These are phyloP conservation scores for Cutaneotrichosporon sp. DNA, from an alignment of 1,284 basidiomycete species.

Conservation along the genomic window DNA sequence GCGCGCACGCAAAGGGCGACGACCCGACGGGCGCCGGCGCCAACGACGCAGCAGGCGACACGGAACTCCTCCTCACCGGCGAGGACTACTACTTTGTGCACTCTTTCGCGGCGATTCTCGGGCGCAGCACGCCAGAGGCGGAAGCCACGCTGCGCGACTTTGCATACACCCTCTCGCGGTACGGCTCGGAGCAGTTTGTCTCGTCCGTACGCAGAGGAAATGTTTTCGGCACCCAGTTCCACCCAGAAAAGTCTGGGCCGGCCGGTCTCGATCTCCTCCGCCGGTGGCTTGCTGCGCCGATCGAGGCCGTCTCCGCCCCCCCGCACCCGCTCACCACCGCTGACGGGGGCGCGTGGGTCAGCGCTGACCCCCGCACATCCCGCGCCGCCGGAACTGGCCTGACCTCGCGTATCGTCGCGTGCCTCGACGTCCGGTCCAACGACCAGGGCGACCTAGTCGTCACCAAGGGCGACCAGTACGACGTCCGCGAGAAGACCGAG, in stretches of 20 bases:
- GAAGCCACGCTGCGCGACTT: slow-evolving; percentile 54
- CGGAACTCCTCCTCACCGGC: slow-evolving; percentile 47
- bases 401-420: slow-evolving; percentile 93
- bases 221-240: slow-evolving; percentile 93
- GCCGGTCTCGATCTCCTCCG: slow-evolving; percentile 78
- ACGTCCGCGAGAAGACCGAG: slow-evolving; percentile 75
- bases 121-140: slow-evolving; percentile 50
- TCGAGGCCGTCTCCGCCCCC: slow-evolving; percentile 26
- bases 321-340: slow-evolving; percentile 13
- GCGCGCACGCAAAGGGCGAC: no score
- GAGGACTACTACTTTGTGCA: slow-evolving; percentile 95
- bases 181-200: slow-evolving; percentile 89
- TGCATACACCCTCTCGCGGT: slow-evolving; percentile 83
- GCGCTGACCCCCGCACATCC: slow-evolving; percentile 10
- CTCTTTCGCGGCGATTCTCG: slow-evolving; percentile 67
- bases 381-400: slow-evolving; percentile 57
- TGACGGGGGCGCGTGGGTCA: slow-evolving; percentile 1
- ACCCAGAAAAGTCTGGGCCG: slow-evolving; percentile 96
- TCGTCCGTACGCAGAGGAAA: slow-evolving; percentile 78
- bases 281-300: slow-evolving; percentile 67
- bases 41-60: slow-evolving; percentile 5
- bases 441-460: slow-evolving; percentile 96
- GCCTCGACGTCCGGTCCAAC: slow-evolving; percentile 95
- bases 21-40: no score
- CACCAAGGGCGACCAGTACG: slow-evolving; percentile 99